Percentiles rank a stretch among this genome's conserved stretches.
Conservation (phyloP, 768 basidiomycete species). For the Nidularia pulvinata region DNA sequence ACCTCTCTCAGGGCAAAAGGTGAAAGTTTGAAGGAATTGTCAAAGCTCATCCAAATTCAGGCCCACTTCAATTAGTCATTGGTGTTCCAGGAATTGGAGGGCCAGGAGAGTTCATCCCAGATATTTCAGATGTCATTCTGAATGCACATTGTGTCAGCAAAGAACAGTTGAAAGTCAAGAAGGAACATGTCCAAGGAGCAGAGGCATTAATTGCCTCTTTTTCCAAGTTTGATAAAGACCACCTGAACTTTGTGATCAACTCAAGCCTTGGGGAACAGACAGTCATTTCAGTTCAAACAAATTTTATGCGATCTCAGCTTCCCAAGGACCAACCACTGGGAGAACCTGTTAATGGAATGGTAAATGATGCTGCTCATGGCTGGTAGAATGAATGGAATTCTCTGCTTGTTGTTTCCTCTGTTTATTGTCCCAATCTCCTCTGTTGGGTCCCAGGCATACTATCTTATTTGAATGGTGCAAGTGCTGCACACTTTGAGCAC, state of each 20-base stretch:
- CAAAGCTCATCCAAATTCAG: no score
- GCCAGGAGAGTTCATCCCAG: no score
- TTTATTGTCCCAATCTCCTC: background rate
- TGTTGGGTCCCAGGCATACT: background rate
- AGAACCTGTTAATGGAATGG: slow-evolving; percentile 2
- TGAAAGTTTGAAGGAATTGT: no score
- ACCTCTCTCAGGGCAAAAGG: no score
- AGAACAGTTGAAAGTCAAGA: no score
- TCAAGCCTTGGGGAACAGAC: background rate
- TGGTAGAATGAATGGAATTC: background rate
- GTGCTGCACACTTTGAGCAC: background rate
- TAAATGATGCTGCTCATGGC: slow-evolving; percentile 3
- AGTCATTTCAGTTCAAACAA: slow-evolving; percentile 2
- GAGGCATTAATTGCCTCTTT: no score
- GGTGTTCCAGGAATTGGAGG: no score
- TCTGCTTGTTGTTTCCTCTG: background rate
- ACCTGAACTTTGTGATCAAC: background rate
- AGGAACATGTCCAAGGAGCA: no score
- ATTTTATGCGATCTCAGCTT: slow-evolving; percentile 2
- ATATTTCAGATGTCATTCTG: no score
- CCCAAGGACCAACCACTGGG: background rate
- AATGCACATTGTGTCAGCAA: no score
- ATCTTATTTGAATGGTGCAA: background rate
- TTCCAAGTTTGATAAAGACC: no score
- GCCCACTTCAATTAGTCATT: no score